These are phyloP conservation scores for Solanum chilense DNA, from an alignment of 257 asterid genomes.

Conservation along the genomic window DNA sequence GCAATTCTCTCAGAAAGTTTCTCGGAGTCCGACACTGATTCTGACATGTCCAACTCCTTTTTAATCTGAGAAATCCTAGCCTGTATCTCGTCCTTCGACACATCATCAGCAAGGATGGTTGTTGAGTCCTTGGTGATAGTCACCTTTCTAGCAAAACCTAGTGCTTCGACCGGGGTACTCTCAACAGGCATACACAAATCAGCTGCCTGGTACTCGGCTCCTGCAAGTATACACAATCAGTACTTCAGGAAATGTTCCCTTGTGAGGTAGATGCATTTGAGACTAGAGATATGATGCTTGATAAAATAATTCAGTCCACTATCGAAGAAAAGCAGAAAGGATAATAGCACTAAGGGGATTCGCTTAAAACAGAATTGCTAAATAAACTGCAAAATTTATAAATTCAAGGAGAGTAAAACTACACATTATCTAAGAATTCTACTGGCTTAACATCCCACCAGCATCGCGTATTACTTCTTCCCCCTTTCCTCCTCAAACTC, in stretches of 20 bases:
- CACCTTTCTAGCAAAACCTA: constrained; percentile 32
- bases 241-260: not conserved
- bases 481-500: not conserved
- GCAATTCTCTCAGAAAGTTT: constrained; percentile 36
- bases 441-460: not conserved
- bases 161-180: constrained; percentile 46
- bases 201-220: constrained; percentile 87
- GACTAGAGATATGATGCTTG: not conserved
- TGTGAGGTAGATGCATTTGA: not conserved
- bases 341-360: not conserved
- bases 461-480: not conserved
- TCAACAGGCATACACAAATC: constrained; percentile 78
- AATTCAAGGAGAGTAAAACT: not conserved
- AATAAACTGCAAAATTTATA: not conserved
- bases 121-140: constrained; percentile 29
- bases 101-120: constrained; percentile 30
- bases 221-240: constrained; percentile 21
- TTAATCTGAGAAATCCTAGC: constrained; percentile 24
- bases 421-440: not conserved
- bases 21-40: constrained; percentile 12
- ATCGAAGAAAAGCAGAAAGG: not conserved
- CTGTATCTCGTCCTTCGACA: constrained; percentile 24
- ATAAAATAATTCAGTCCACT: not conserved
- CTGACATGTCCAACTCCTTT: constrained; percentile 21
- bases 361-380: not conserved